A percentile compares a stretch with the other conserved stretches of the same genome.
These are phyloP conservation scores for Botryotinia globosa DNA, from an alignment of 2,329 filamentous ascomycete genomes.

Conservation along the genomic window DNA sequence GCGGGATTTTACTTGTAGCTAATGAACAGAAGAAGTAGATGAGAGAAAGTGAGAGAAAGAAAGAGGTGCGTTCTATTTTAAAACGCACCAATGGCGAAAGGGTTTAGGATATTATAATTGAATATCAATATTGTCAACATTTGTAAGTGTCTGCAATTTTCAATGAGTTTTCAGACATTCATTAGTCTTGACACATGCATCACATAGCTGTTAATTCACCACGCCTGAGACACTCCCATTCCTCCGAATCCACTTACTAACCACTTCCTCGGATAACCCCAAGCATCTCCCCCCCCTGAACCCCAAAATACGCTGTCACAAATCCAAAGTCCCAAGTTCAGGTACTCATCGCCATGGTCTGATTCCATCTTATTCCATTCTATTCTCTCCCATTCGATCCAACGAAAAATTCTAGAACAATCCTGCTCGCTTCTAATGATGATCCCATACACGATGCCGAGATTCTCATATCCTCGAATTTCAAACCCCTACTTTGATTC, in stretches of 20 bases:
- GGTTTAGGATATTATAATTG: background rate
- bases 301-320: background rate
- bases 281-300: background rate
- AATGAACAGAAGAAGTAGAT: background rate
- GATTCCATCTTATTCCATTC: background rate
- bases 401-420: background rate
- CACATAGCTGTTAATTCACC: background rate
- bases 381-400: background rate
- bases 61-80: background rate
- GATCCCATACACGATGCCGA: background rate
- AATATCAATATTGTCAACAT: background rate
- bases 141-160: background rate
- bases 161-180: too few species aligned
- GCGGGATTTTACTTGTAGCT: background rate
- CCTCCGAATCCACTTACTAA: background rate
- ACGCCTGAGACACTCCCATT: background rate
- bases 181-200: background rate
- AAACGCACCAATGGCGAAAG: background rate
- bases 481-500: background rate
- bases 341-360: background rate
- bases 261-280: background rate
- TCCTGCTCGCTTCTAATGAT: background rate
- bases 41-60: background rate
- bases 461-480: background rate
- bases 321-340: background rate